These are phyloP conservation scores for Pontederia crassipes DNA, from an alignment of 176 grass and related monocot species.

Conservation along the genomic window DNA sequence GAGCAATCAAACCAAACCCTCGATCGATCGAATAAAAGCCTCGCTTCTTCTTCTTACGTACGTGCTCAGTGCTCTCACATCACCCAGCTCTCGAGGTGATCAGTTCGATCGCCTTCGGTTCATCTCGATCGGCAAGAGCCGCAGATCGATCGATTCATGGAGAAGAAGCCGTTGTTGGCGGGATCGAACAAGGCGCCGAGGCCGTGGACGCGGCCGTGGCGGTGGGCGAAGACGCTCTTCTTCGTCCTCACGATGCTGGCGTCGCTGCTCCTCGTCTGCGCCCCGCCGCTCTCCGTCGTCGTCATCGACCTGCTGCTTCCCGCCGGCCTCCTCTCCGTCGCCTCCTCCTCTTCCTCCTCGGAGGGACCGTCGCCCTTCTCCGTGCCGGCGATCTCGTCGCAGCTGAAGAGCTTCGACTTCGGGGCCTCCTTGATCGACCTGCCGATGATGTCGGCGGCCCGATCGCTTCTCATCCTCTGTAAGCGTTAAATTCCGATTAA, in stretches of 20 bases:
- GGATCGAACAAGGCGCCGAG: conserved; percentile 17
- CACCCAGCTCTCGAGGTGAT: too few relatives aligned
- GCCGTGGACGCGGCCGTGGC: conserved; percentile 44
- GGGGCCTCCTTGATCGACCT: conserved; percentile 62
- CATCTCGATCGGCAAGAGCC: neutral
- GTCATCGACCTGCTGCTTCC: conserved; percentile 79
- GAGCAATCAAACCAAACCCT: too few relatives aligned
- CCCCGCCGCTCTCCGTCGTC: conserved; percentile 65
- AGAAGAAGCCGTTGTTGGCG: conserved; percentile 34
- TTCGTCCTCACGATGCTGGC: conserved; percentile 68
- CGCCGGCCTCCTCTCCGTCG: conserved; percentile 38
- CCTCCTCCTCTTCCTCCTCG: conserved; percentile 14
- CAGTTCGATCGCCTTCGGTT: neutral
- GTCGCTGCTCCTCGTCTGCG: conserved; percentile 82
- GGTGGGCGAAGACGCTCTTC: conserved; percentile 78
- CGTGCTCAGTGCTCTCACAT: too few relatives aligned
- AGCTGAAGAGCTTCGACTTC: conserved; percentile 52
- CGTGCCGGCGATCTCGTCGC: conserved; percentile 8
- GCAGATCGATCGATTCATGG: conserved; percentile 13
- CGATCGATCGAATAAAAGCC: too few relatives aligned
- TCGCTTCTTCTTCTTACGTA: too few relatives aligned
- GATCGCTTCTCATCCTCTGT: conserved; percentile 71
- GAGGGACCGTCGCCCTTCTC: conserved; percentile 26
- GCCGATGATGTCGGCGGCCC: conserved; percentile 47
- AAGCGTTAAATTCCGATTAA: conserved; percentile 2